phyloP scores from a whole-genome alignment of 257 asterid species.

The Haberlea rhodopensis region DNA sequence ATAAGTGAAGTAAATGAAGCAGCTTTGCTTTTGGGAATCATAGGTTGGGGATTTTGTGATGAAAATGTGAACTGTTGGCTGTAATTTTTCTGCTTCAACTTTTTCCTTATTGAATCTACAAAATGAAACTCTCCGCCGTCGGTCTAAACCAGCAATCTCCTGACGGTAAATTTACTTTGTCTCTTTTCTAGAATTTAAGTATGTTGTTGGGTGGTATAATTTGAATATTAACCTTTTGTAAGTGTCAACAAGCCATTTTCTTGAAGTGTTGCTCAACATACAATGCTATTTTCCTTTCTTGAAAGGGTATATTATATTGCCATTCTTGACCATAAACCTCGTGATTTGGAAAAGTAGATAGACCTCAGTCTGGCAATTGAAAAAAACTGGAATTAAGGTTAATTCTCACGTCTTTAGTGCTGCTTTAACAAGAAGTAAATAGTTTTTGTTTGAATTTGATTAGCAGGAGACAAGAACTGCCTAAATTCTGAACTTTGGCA shows the following conservation, averaged over 20 bases:
- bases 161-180: constrained; percentile 45
- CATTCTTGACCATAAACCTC: not conserved
- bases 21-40: constrained; percentile 13
- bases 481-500: constrained; percentile 86
- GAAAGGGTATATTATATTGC: constrained; percentile 5
- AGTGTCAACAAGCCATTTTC: constrained; percentile 20
- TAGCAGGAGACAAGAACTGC: constrained; percentile 53
- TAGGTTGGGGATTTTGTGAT: constrained; percentile 25
- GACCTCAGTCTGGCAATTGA: not conserved
- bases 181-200: not conserved
- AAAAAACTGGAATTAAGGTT: not conserved
- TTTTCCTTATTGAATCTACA: constrained; percentile 32
- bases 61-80: constrained; percentile 28
- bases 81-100: constrained; percentile 25
- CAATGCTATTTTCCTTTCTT: constrained; percentile 20
- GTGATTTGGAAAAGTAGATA: not conserved
- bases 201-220: constrained; percentile 3
- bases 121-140: constrained; percentile 57
- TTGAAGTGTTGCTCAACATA: no score
- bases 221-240: constrained; percentile 2
- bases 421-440: constrained; percentile 12
- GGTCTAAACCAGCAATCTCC: constrained; percentile 54
- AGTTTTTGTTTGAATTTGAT: constrained; percentile 23
- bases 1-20: constrained; percentile 28
- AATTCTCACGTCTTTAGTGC: not conserved